Evolutionary conservation across 2,329 filamentous ascomycete species (phyloP), one percentile per base, ranked within the genome.

Genomic region (Pseudocercospora cruenta): DNA sequence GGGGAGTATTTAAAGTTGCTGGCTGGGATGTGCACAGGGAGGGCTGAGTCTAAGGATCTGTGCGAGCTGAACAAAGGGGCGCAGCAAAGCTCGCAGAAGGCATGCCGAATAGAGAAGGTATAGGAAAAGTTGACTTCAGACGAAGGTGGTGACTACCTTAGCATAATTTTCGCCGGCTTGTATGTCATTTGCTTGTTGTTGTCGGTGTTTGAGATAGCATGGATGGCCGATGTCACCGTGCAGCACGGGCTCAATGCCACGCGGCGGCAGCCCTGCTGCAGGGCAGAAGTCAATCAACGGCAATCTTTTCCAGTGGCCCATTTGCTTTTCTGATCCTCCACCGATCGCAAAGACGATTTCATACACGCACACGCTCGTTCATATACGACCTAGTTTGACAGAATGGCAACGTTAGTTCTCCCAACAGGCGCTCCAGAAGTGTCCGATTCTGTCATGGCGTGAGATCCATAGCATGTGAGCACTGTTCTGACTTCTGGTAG

Each of bases 401-500:
- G 2, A 19, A 73, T 73, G 70, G 68, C 71, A 63, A 71, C 70
- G 71, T 71, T 47, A 70, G 70, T 73, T 36, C 55, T 28, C 45
- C 33, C 31, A 19, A 10, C 3, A 2, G 24, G 21, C 19, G 59
- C 21, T 28, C 33, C 33, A 6, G 16, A 45, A 9, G 16, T 10
- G 1, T 4, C 1, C 10, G 9, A 22, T 28, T 6, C 9, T 58
- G 21, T 26, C 14, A 39, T 31, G 33, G n/a, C 39, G 19, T 26
- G 45, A 5, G 51, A 2, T 19, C 4, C 31, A 21, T n/a, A 8
- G 49, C 59, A 51, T 24, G 26, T 24, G 57, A 61, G 47, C 51
- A 19, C 39, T 58, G 28, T 28, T 64, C 69, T 69, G 58, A 36
- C 43, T 21, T 54, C 36, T n/a, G 33, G 21, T 47, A 95, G 92